These are phyloP conservation scores for Sisymbrium irio DNA, from an alignment of 345 rosid species.

Conservation along the genomic window DNA sequence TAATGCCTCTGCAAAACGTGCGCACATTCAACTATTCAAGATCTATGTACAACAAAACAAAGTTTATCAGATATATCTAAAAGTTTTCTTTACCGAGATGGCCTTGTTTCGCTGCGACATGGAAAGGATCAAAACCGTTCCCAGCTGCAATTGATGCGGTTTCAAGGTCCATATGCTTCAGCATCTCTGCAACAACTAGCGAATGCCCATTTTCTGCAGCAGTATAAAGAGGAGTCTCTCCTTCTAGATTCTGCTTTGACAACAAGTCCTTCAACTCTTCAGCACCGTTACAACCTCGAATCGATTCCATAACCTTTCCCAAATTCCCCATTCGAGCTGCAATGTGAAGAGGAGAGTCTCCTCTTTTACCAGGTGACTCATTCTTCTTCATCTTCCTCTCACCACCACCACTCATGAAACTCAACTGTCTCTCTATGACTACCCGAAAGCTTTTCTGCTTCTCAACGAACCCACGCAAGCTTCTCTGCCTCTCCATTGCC, in stretches of 20 bases:
- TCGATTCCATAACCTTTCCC: constrained; percentile 53
- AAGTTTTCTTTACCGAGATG: constrained; percentile 67
- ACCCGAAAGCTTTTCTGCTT: constrained; percentile 61
- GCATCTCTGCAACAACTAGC: constrained; percentile 58
- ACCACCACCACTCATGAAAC: constrained; percentile 65
- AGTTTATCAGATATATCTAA: background rate
- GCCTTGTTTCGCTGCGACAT: constrained; percentile 94
- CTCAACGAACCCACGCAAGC: constrained; percentile 43
- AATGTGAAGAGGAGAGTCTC: constrained; percentile 76
- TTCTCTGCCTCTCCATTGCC: constrained; percentile 43
- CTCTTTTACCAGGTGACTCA: constrained; percentile 92
- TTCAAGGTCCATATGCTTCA: constrained; percentile 73
- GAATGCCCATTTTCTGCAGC: constrained; percentile 79
- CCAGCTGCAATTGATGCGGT: constrained; percentile 68
- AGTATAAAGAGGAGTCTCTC: constrained; percentile 85
- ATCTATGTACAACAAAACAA: background rate
- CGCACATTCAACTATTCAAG: background rate
- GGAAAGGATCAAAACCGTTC: constrained; percentile 91
- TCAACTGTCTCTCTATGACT: constrained; percentile 81
- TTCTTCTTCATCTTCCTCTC: constrained; percentile 51
- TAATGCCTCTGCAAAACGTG: constrained; percentile 61
- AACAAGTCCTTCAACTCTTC: constrained; percentile 45
- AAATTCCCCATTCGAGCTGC: constrained; percentile 81
- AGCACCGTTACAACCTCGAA: constrained; percentile 40
- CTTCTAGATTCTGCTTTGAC: constrained; percentile 67